Evolutionary conservation across 139 green algal genomes (phyloP), one percentile per base, ranked within the genome.

Genomic region (Chlamydomonas eustigma): DNA sequence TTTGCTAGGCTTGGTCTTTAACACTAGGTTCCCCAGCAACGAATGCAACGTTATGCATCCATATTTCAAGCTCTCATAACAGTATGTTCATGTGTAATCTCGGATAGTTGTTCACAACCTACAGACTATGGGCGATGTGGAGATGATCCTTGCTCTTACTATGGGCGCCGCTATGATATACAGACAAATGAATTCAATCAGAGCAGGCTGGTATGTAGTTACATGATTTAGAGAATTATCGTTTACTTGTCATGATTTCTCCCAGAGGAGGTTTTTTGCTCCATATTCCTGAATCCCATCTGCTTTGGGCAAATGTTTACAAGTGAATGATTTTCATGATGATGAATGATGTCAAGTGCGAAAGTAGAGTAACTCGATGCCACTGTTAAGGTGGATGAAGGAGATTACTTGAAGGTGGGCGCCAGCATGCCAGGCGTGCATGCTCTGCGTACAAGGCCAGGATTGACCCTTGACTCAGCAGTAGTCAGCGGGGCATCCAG

Each of bases 341-440:
- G n/a, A n/a, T n/a, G n/a, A n/a, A n/a, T n/a, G n/a, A n/a, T n/a
- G n/a, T n/a, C n/a, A n/a, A n/a, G n/a, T n/a, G n/a, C n/a, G n/a
- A n/a, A n/a, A n/a, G n/a, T n/a, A n/a, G n/a, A n/a, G n/a, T n/a
- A n/a, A n/a, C n/a, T n/a, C n/a, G n/a, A n/a, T n/a, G n/a, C n/a
- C n/a, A n/a, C n/a, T n/a, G n/a, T n/a, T n/a, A n/a, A 58, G 44
- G 76, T 80, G 36, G 68, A 66, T 31, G 76, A 81, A 18, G 25
- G 25, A 0, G 76, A 81, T n/a, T 81, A 81, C 69, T 50, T 76
- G 36, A 81, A 81, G 67, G 75, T 75, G 6, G 35, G 37, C 2
- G 72, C 72, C n/a, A 36, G 52, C 33, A 72, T 76, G 76, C 37
- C 51, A 6, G 68, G 76, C 52, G 73, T 81, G 12, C 69, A 81